Conservation (phyloP, 208 protist species). For the Acanthamoeba rhysodes region DNA sequence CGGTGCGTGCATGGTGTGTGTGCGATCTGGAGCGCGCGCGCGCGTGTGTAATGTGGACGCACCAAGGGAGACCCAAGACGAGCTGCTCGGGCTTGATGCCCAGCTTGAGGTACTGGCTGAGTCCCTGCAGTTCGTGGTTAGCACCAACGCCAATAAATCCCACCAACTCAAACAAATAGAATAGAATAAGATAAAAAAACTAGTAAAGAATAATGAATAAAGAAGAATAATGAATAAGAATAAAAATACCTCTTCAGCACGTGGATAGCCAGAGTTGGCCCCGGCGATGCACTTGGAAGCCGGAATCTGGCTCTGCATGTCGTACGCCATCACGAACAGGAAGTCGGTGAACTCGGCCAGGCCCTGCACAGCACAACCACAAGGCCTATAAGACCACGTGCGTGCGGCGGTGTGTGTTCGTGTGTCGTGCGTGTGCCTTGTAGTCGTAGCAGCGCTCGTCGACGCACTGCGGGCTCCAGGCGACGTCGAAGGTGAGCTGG, state of each 20-base stretch:
- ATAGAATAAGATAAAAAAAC: not conserved
- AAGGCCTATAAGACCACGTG: not conserved
- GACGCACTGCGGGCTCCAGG: constrained; percentile 65
- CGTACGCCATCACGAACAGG: constrained; percentile 77
- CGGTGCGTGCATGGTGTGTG: too few relatives aligned
- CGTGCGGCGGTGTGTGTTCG: not conserved
- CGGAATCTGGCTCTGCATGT: constrained; percentile 76
- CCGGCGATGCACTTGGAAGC: constrained; percentile 71
- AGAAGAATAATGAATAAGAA: not conserved
- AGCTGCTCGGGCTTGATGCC: constrained; percentile 53
- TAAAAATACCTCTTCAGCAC: constrained; percentile 40
- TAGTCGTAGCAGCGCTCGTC: constrained; percentile 75
- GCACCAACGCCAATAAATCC: not conserved
- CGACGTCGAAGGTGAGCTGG: constrained; percentile 68
- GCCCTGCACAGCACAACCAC: not conserved
- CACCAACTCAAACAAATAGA: not conserved
- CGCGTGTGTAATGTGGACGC: too few relatives aligned
- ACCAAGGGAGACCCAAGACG: constrained; percentile 66
- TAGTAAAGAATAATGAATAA: not conserved
- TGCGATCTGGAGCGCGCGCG: not conserved
- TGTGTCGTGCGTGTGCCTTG: constrained; percentile 2
- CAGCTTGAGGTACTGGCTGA: constrained; percentile 29
- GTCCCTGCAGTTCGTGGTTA: not conserved
- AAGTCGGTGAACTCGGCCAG: constrained; percentile 54
- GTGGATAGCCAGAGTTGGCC: constrained; percentile 40